Evolutionary conservation across 768 basidiomycete species (phyloP).

Genomic region (Leucocoprinus sp.): DNA sequence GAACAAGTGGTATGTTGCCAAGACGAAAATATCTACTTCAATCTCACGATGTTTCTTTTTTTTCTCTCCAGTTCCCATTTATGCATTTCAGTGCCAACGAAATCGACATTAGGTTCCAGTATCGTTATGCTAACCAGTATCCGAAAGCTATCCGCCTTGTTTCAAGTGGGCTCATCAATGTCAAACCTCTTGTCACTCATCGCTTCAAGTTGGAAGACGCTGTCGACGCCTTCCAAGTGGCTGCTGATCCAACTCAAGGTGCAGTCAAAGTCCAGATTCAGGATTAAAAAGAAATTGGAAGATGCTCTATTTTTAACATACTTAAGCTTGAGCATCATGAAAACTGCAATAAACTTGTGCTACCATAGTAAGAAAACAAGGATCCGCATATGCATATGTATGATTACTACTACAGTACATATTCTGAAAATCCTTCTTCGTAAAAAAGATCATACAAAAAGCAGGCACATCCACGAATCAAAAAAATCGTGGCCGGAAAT

Average conservation of each 20-base stretch:
- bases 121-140: constrained; percentile 69
- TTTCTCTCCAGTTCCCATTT: constrained; percentile 47
- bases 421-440: not conserved
- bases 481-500: not conserved
- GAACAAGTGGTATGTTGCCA: constrained; percentile 40
- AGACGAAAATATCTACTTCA: not conserved
- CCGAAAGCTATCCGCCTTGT: constrained; percentile 80
- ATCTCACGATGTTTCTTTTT: constrained; percentile 1
- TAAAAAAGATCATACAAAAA: not conserved
- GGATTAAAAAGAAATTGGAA: constrained; percentile 29
- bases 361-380: not conserved
- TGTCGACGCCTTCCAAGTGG: constrained; percentile 70
- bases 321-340: not conserved
- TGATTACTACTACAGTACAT: constrained; percentile 10
- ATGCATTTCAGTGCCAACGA: constrained; percentile 68
- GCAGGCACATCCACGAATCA: not conserved
- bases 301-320: not conserved
- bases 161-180: constrained; percentile 60
- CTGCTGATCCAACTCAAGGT: constrained; percentile 57
- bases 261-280: constrained; percentile 64
- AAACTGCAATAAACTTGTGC: not conserved
- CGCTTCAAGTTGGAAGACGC: constrained; percentile 66
- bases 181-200: constrained; percentile 78
- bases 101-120: constrained; percentile 62
- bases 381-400: constrained; percentile 1